A percentile compares a stretch with the other conserved stretches of the same genome.
phyloP scores from a whole-genome alignment of 768 basidiomycete genomes.

The Amanita polypyramis region DNA sequence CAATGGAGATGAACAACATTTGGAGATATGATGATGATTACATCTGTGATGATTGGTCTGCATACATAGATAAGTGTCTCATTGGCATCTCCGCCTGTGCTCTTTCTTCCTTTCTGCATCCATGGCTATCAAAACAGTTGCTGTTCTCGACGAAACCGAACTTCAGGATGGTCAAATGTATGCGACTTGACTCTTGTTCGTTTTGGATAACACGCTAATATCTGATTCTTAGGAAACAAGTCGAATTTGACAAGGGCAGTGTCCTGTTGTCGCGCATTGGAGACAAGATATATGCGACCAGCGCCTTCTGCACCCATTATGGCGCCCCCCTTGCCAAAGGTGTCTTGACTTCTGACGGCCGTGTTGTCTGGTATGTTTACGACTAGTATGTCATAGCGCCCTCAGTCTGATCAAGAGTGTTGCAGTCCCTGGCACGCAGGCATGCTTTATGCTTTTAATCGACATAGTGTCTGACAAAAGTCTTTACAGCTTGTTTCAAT shows the following conservation, averaged over 20 bases:
- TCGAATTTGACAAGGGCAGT: slow-evolving; percentile 68
- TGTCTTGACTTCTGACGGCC: slow-evolving; percentile 65
- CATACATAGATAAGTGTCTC: neutral
- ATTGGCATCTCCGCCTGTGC: slow-evolving; percentile 4
- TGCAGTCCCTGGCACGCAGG: slow-evolving; percentile 83
- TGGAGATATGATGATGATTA: slow-evolving; percentile 1
- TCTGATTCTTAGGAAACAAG: slow-evolving; percentile 55
- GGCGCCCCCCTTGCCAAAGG: slow-evolving; percentile 83
- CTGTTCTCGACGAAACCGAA: slow-evolving; percentile 47
- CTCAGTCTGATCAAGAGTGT: neutral
- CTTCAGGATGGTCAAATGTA: slow-evolving; percentile 62
- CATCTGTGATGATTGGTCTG: neutral
- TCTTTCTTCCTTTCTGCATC: slow-evolving; percentile 7
- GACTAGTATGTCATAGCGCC: neutral
- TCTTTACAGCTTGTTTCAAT: slow-evolving; percentile 69
- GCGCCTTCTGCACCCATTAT: slow-evolving; percentile 85
- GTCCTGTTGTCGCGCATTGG: slow-evolving; percentile 70
- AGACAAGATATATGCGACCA: slow-evolving; percentile 67
- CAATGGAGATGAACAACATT: slow-evolving; percentile 23
- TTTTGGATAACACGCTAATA: neutral
- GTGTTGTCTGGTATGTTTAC: slow-evolving; percentile 60
- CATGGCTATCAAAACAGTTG: slow-evolving; percentile 41
- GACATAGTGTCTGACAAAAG: neutral
- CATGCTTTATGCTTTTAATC: slow-evolving; percentile 17
- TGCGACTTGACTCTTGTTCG: neutral